Evolutionary conservation across 805 yeast genomes (phyloP).

Genomic region (Priceomyces haplophilus): DNA sequence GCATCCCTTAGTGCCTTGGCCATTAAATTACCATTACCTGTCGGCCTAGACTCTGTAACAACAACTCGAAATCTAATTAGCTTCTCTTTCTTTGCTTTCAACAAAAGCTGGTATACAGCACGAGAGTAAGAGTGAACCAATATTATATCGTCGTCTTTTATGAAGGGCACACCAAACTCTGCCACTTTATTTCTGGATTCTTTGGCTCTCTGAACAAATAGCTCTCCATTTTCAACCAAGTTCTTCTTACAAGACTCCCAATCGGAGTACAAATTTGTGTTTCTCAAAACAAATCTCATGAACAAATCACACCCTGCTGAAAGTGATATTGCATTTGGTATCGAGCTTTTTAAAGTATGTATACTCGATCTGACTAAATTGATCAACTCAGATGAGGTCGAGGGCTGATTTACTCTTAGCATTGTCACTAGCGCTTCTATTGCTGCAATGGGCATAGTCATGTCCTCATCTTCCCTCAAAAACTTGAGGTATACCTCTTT

Average conservation of each 20-base stretch:
- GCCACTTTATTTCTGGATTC: constrained; percentile 87
- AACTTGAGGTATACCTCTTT: constrained; percentile 76
- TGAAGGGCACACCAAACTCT: constrained; percentile 80
- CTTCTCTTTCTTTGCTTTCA: constrained; percentile 69
- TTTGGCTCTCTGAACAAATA: constrained; percentile 88
- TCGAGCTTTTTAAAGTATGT: constrained; percentile 66
- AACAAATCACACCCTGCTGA: constrained; percentile 98
- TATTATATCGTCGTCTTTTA: constrained; percentile 87
- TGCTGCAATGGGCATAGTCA: constrained; percentile 99
- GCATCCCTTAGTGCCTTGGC: constrained; percentile 61
- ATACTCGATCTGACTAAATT: constrained; percentile 76
- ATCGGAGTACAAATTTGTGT: constrained; percentile 81
- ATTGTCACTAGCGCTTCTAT: constrained; percentile 90
- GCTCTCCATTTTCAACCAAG: constrained; percentile 87
- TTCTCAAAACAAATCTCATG: constrained; percentile 87
- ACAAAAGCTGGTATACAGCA: constrained; percentile 75
- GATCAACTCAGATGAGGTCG: constrained; percentile 91
- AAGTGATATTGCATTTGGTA: constrained; percentile 87
- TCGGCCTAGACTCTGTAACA: constrained; percentile 91
- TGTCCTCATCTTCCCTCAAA: constrained; percentile 85
- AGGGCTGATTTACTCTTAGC: constrained; percentile 77
- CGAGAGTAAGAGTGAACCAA: constrained; percentile 90
- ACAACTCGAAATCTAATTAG: constrained; percentile 82
- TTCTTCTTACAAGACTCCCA: constrained; percentile 92
- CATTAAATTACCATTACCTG: constrained; percentile 70